Percentiles rank a stretch among this genome's conserved stretches.
Conservation (phyloP, 1,284 basidiomycete species). For the Ceratobasidium theobromae region DNA sequence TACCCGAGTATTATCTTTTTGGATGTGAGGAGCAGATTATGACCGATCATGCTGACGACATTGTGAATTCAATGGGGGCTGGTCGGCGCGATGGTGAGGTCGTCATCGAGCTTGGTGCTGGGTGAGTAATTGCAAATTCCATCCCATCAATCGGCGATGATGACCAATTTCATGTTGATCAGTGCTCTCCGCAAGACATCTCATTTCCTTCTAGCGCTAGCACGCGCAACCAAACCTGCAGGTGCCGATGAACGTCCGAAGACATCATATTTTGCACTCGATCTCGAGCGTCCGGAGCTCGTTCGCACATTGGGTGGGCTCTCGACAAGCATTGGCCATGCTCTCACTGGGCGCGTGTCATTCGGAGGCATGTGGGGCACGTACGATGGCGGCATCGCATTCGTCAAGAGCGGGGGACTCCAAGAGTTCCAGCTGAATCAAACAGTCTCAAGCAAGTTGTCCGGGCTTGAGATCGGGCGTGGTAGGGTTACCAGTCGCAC, state of each 20-base stretch:
- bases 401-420: conserved; percentile 50
- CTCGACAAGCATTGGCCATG: conserved; percentile 60
- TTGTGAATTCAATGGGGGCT: conserved; percentile 65
- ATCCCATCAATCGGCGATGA: conserved; percentile 30
- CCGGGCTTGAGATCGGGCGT: conserved; percentile 6
- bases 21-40: conserved; percentile 70
- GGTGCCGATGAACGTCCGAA: conserved; percentile 47
- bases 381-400: conserved; percentile 74
- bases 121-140: conserved; percentile 68
- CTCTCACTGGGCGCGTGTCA: conserved; percentile 67
- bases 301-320: conserved; percentile 78
- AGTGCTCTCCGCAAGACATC: conserved; percentile 91
- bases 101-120: conserved; percentile 83
- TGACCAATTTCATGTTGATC: conserved; percentile 31
- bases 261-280: conserved; percentile 90
- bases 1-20: conserved; percentile 77
- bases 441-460: not conserved
- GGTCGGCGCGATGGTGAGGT: conserved; percentile 54
- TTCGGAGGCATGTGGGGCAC: conserved; percentile 87
- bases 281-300: conserved; percentile 86
- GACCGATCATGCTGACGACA: conserved; percentile 59
- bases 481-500: conserved; percentile 4
- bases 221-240: conserved; percentile 49
- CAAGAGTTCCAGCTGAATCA: conserved; percentile 30
- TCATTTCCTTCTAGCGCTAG: conserved; percentile 76